These are phyloP conservation scores for Obelidium mucronatum DNA, from an alignment of 192 early-diverging fungal species.

Conservation along the genomic window DNA sequence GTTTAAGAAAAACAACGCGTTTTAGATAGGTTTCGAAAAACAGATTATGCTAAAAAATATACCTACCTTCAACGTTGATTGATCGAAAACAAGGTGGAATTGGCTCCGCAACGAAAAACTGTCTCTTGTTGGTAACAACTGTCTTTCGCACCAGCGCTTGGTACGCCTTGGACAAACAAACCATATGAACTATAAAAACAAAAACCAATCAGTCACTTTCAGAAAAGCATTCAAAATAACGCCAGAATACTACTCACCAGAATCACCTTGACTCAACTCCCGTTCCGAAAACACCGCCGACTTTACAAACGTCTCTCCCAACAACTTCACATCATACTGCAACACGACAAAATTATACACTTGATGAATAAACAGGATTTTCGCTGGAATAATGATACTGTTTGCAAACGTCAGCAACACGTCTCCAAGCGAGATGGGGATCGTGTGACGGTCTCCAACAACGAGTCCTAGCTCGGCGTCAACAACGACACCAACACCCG, in stretches of 20 bases:
- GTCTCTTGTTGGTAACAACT: slow-evolving; percentile 52
- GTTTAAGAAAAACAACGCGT: too few species aligned
- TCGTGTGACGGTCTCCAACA: slow-evolving; percentile 76
- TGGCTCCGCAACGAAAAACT: slow-evolving; percentile 51
- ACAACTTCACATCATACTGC: slow-evolving; percentile 74
- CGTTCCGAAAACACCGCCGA: slow-evolving; percentile 29
- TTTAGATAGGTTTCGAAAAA: too few species aligned
- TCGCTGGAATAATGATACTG: slow-evolving; percentile 82
- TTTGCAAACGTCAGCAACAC: slow-evolving; percentile 86
- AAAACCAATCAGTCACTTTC: background rate
- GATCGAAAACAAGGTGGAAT: slow-evolving; percentile 49
- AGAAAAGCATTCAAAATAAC: background rate
- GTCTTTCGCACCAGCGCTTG: slow-evolving; percentile 52
- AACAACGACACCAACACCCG: slow-evolving; percentile 54
- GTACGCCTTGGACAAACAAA: slow-evolving; percentile 52
- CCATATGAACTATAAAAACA: slow-evolving; percentile 32
- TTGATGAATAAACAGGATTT: slow-evolving; percentile 82
- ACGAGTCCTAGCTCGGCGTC: slow-evolving; percentile 79
- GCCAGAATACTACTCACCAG: slow-evolving; percentile 13
- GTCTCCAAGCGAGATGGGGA: slow-evolving; percentile 81
- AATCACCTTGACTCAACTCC: slow-evolving; percentile 42
- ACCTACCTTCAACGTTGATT: slow-evolving; percentile 47
- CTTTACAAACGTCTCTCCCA: slow-evolving; percentile 71
- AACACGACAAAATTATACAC: slow-evolving; percentile 85
- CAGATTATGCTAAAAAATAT: background rate